Conservation (phyloP, 2,329 filamentous ascomycete species). For the Fusarium irregulare region DNA sequence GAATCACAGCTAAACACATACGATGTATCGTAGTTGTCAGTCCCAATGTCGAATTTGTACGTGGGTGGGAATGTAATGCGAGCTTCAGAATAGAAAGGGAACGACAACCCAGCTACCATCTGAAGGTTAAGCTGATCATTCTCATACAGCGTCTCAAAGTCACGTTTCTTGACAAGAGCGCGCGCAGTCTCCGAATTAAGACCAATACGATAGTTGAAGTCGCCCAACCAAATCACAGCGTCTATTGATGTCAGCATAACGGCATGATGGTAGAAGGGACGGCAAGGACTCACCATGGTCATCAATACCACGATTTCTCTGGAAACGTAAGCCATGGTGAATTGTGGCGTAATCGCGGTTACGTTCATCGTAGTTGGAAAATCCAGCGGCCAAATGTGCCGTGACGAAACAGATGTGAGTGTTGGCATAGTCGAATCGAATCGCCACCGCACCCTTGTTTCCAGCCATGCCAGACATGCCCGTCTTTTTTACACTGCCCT, state of each 20-base stretch:
- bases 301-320: slow-evolving; percentile 89
- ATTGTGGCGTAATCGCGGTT: slow-evolving; percentile 95
- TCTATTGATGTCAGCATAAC: slow-evolving; percentile 54
- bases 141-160: slow-evolving; percentile 84
- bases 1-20: slow-evolving; percentile 55
- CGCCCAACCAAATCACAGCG: slow-evolving; percentile 91
- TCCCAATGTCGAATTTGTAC: slow-evolving; percentile 93
- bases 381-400: slow-evolving; percentile 94
- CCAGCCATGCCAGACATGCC: slow-evolving; percentile 97
- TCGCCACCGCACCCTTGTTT: slow-evolving; percentile 97
- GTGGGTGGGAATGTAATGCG: slow-evolving; percentile 90
- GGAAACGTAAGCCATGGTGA: slow-evolving; percentile 86
- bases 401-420: slow-evolving; percentile 96
- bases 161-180: slow-evolving; percentile 75
- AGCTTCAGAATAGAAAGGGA: slow-evolving; percentile 91
- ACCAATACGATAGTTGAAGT: slow-evolving; percentile 98
- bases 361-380: slow-evolving; percentile 95
- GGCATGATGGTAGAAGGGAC: background rate
- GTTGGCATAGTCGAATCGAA: slow-evolving; percentile 93
- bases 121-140: slow-evolving; percentile 97
- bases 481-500: slow-evolving; percentile 92
- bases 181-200: slow-evolving; percentile 82
- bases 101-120: slow-evolving; percentile 92
- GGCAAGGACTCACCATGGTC: slow-evolving; percentile 74
- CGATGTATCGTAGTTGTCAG: slow-evolving; percentile 91